A percentile compares a stretch with the other conserved stretches of the same genome.
Evolutionary conservation across 768 basidiomycete genomes (phyloP).

Genomic region (Strobilomyces dryophilus): DNA sequence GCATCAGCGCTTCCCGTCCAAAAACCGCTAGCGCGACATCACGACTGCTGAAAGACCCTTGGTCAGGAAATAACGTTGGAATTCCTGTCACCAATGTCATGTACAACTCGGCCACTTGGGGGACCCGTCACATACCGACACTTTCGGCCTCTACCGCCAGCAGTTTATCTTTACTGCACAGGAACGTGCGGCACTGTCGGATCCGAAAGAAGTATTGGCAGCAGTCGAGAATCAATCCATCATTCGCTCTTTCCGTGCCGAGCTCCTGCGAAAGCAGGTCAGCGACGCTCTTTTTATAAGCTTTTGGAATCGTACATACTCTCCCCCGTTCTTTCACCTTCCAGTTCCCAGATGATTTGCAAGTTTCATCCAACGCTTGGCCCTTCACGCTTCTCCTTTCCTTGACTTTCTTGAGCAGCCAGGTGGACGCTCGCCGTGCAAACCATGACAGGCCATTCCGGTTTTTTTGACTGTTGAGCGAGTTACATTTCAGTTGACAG

Average conservation of each 20-base stretch:
- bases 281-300: not conserved
- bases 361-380: conserved; percentile 61
- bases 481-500: not conserved
- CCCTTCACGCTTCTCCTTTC: conserved; percentile 53
- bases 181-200: conserved; percentile 43
- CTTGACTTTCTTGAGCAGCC: conserved; percentile 60
- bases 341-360: conserved; percentile 59
- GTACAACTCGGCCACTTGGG: not conserved
- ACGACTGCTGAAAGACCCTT: conserved; percentile 43
- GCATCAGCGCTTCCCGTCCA: conserved; percentile 34
- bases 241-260: conserved; percentile 47
- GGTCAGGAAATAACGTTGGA: conserved; percentile 27
- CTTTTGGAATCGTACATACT: conserved; percentile 26
- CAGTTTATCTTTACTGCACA: conserved; percentile 70
- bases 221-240: conserved; percentile 73
- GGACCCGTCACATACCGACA: conserved; percentile 34
- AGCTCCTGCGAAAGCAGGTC: conserved; percentile 14
- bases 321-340: conserved; percentile 44
- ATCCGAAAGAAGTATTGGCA: conserved; percentile 52
- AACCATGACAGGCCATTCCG: conserved; percentile 49
- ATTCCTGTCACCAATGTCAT: conserved; percentile 19
- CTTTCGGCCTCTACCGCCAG: conserved; percentile 51
- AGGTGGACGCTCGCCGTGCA: conserved; percentile 64
- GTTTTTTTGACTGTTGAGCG: conserved; percentile 36
- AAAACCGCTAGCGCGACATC: conserved; percentile 49